These are phyloP conservation scores for Elaeagnus macrophylla DNA, from an alignment of 306 rosid species.

Conservation along the genomic window DNA sequence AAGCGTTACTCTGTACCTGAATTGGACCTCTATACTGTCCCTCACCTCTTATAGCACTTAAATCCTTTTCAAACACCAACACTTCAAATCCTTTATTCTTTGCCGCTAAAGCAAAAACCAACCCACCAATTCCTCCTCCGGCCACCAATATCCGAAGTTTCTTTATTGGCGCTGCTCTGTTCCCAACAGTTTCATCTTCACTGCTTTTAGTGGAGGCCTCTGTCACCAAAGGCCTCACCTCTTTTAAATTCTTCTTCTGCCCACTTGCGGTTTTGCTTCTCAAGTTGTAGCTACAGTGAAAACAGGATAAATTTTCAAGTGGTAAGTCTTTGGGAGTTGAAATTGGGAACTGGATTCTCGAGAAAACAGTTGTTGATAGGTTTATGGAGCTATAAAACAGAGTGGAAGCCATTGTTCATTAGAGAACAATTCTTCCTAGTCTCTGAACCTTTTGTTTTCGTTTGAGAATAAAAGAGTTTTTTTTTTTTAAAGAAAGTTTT, in stretches of 20 bases:
- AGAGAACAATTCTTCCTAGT: neutral
- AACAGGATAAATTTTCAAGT: slow-evolving; percentile 25
- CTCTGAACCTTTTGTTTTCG: slow-evolving; percentile 1
- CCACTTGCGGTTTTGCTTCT: slow-evolving; percentile 24
- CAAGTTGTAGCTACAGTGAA: slow-evolving; percentile 7
- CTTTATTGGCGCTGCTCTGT: slow-evolving; percentile 19
- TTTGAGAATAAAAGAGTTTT: neutral
- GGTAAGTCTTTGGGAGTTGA: slow-evolving; percentile 32
- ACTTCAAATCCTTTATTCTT: slow-evolving; percentile 92
- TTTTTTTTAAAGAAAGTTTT: neutral
- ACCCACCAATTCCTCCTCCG: slow-evolving; percentile 94
- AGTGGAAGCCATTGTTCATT: slow-evolving; percentile 41
- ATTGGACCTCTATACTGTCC: slow-evolving; percentile 97
- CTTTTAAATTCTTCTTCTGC: slow-evolving; percentile 26
- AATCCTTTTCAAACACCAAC: slow-evolving; percentile 82
- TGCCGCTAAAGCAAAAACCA: slow-evolving; percentile 91
- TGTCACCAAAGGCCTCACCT: slow-evolving; percentile 35
- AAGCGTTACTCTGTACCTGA: slow-evolving; percentile 95
- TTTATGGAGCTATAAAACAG: slow-evolving; percentile 41
- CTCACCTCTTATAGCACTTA: slow-evolving; percentile 94
- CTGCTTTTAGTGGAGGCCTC: neutral
- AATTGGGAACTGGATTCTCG: slow-evolving; percentile 34
- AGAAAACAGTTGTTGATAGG: slow-evolving; percentile 38
- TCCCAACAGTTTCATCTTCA: slow-evolving; percentile 16
- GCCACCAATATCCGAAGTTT: slow-evolving; percentile 67